These are phyloP conservation scores for Fraxinus excelsior DNA, from an alignment of 257 asterid genomes.

Conservation along the genomic window DNA sequence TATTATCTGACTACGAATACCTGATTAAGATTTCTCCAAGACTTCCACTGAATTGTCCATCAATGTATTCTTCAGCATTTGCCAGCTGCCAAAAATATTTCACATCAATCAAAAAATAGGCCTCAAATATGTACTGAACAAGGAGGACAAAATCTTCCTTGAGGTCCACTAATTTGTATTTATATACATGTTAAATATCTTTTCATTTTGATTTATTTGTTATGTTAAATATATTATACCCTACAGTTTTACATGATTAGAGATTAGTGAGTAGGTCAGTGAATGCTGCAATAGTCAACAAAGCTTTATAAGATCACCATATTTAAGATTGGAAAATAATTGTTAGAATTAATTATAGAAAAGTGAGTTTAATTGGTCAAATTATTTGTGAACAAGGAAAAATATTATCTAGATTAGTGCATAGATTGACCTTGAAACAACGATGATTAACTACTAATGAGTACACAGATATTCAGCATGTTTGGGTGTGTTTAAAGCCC, in stretches of 20 bases:
- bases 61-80: conserved; percentile 86
- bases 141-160: neutral
- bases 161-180: neutral
- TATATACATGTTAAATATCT: neutral
- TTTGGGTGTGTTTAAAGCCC: no score
- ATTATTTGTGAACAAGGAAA: no score
- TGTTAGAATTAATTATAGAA: no score
- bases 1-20: conserved; percentile 21
- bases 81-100: conserved; percentile 61
- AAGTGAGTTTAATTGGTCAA: no score
- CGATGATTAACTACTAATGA: no score
- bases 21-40: conserved; percentile 92
- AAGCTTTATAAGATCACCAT: neutral
- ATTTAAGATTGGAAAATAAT: neutral
- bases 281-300: neutral
- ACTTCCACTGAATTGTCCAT: conserved; percentile 81
- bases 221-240: neutral
- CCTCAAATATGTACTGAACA: neutral
- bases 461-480: neutral
- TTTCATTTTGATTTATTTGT: neutral
- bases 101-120: neutral
- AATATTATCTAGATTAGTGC: no score
- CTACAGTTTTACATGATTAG: no score
- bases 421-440: no score
- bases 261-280: no score